phyloP scores from a whole-genome alignment of 208 protist species.

The Acanthamoeba sp. region DNA sequence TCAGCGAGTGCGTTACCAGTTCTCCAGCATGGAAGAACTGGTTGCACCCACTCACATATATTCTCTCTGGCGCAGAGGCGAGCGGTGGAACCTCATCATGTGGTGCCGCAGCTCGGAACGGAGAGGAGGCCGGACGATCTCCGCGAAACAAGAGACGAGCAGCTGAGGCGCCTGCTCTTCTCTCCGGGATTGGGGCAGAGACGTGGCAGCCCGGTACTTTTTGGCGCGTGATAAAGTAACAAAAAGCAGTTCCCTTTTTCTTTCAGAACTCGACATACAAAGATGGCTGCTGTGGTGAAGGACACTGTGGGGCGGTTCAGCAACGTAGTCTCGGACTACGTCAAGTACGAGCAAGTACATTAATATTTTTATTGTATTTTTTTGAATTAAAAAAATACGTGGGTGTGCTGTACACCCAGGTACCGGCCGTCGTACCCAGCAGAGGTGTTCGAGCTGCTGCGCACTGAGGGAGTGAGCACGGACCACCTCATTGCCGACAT shows the following conservation, averaged over 20 bases:
- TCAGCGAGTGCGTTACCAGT: not conserved
- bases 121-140: too few relatives aligned
- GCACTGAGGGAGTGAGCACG: not conserved
- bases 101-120: conserved; percentile 47
- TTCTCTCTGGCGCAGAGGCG: not conserved
- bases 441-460: conserved; percentile 17
- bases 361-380: not conserved
- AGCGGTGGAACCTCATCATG: conserved; percentile 61
- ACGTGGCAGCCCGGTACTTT: too few relatives aligned
- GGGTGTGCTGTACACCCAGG: not conserved
- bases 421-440: not conserved
- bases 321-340: conserved; percentile 13
- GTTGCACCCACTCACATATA: not conserved
- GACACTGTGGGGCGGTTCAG: conserved; percentile 43
- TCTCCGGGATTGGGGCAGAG: too few relatives aligned
- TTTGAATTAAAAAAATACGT: too few relatives aligned
- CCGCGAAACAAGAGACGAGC: too few relatives aligned
- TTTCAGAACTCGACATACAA: too few relatives aligned
- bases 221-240: too few relatives aligned
- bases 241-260: too few relatives aligned
- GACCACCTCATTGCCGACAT: conserved; percentile 7
- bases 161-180: too few relatives aligned
- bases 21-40: not conserved
- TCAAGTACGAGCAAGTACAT: not conserved
- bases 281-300: not conserved